Base-by-base conservation (phyloP, 2,329 filamentous ascomycete genomes). In the Ophiosphaerella narmari region DNA sequence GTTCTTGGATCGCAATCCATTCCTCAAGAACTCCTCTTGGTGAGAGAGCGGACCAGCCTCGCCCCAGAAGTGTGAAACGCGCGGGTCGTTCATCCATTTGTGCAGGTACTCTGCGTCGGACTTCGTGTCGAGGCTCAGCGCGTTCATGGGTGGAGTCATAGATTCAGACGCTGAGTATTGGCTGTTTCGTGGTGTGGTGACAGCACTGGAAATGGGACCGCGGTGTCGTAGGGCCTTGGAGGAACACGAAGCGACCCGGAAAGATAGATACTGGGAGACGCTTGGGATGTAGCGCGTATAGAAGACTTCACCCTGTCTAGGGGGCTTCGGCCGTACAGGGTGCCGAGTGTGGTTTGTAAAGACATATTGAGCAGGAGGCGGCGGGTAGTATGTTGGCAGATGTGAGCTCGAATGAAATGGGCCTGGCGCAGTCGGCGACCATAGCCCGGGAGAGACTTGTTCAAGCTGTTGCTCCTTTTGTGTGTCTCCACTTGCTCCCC, bases 301-400 rank as follows among this genome's bases (percentile, higher is more conserved):
- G 65, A 99, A 93, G 0, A 90, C 85, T 65, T 97, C 91, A 12
- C 91, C 91, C 80, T 96, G 91, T 2, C 90, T 86, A 1, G 91
- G 90, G 0, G 93, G 91, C 69, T 95, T 96, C 1, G 90, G 88
- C 0, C 94, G 86, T 36, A 95, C 78, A 0, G 94, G 94, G 67
- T 99, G 94, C 0, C 91, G 87, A 39, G 92, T 79, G 51, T 87
- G 83, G 68, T 90, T 86, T 2, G 90, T 92, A 54, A 88, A 86
- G 4, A 83, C 87, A 70, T 93, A 97, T 60, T 93, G 89, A 7
- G 90, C 76, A 1, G 94, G 90, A 2, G 88, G 80, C 0, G 92
- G 91, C 2, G 92, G 92, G 61, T 90, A 97, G 75, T 91, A 97
- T 0, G 91, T 96, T 2, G 93, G 92, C 2, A 97, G 79, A 71